phyloP scores from a whole-genome alignment of 75 land plant species.

The Cryptomeria japonica region DNA sequence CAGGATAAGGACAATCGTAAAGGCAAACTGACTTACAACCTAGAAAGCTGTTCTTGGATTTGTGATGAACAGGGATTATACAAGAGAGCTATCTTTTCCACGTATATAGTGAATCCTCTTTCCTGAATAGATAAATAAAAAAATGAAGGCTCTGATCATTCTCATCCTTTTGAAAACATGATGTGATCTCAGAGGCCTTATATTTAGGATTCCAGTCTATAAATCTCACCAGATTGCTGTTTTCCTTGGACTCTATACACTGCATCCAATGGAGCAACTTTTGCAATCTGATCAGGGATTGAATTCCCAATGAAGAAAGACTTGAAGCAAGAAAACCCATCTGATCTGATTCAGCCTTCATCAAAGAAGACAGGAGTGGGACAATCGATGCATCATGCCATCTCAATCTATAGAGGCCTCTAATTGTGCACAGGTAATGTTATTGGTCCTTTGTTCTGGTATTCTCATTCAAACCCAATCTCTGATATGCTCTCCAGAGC shows the following conservation, averaged over 20 bases:
- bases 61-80: neutral
- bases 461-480: neutral
- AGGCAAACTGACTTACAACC: neutral
- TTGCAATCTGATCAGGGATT: neutral
- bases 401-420: neutral
- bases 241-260: neutral
- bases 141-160: conserved; percentile 2
- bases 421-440: neutral
- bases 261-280: neutral
- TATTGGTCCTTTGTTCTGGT: neutral
- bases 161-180: neutral
- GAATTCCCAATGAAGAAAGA: neutral
- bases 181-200: neutral
- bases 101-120: neutral
- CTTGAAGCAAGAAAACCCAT: neutral
- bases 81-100: neutral
- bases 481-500: conserved; percentile 15
- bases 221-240: neutral
- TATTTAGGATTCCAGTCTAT: neutral
- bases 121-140: neutral
- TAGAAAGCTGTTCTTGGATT: neutral
- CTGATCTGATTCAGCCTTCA: neutral
- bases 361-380: neutral
- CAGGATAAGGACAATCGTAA: neutral
- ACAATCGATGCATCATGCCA: neutral